Evolutionary conservation across 495 filamentous ascomycete species (phyloP), one percentile per base, ranked within the genome.

Genomic region (Penicillium simplicissimum): DNA sequence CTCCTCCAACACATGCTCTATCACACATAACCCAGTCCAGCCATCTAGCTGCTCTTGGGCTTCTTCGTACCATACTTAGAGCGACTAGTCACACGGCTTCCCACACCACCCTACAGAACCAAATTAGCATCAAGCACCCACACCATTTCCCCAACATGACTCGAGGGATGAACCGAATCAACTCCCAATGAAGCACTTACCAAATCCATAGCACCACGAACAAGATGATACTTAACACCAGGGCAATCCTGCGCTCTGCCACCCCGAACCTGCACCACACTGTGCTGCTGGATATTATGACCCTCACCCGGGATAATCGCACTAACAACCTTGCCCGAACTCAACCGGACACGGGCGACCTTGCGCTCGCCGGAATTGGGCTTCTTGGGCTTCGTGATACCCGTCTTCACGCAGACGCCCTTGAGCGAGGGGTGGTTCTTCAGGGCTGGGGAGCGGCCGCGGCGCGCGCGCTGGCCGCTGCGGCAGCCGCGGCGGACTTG

Each of bases 31-130:
- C 13, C 33, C 33, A 31, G n/a, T 25, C 23, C 47, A 48, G 14
- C 33, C 35, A 10, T 35, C 62, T 76, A 80, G 42, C 77, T 77
- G 66, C 63, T 85, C 87, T 97, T 97, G 1, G 95, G 94, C 79
- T 96, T 98, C 87, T 99, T 99, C 14, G 96, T 96, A 60, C 95
- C 95, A 68, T 96, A 99, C 80, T 99, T 99, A 58, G 91, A 96
- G 69, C 95, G 84, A 72, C 89, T 90, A 3, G 85, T 90, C 74
- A 88, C 82, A 55, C 95, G 83, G 70, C 86, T 94, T 15, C 83
- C 85, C 64, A 99, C 96, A 79, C 96, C 96, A 72, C 93, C 92
- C 95, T 97, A 71, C 21, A 59, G 28, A 49, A 19, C 38, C 4
- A 1, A 33, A 51, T 68, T 53, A 69, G 54, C 19, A 25, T 51